Base-by-base conservation (phyloP, 805 yeast species). In the Starmerella riodocensis region DNA sequence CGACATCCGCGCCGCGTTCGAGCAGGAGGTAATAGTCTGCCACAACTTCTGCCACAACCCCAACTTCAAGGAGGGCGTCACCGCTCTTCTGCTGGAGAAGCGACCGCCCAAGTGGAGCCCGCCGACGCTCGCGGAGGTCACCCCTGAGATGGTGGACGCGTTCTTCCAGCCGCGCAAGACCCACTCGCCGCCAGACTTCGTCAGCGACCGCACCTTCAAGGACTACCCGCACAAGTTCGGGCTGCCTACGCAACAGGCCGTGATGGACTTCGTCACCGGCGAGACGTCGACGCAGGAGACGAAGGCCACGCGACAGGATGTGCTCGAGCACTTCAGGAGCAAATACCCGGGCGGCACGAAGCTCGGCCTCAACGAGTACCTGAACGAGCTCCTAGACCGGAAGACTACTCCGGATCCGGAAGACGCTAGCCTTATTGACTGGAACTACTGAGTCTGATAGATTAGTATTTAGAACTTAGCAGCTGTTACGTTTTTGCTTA, bases 11-110 rank as follows among this genome's bases (percentile, higher is more conserved):
- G 64, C 73, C 35, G 80, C 88, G 27, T 63, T 91, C 42, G 72
- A 71, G 49, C 70, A 73, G 51, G 97, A 91, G 60, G 66, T 81
- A 57, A 65, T 67, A 42, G 62, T 85, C 18, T 94, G 95, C 22
- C 71, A 82, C 41, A 76, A 82, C 59, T 71, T 85, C 70, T 70
- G 76, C 70, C 56, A 61, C 18, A 65, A 68, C 40, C 68, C 74
- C 19, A 85, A 79, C 55, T 78, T 83, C 53, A 70, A 76, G 32
- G 73, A 71, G 46, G 69, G 69, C 14, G 67, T 64, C 20, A 32
- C 51, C 19, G 61, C 66, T 5, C 49, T 56, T 42, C 53, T 62
- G 7, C 49, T 84, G 16, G 70, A 74, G 42, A 81, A 83, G 59
- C 56, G 69, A 37, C 48, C 59, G 47, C 73, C 86, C 49, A 42